Conservation (phyloP, 495 filamentous ascomycete species). For the Xylaria nigripes region DNA sequence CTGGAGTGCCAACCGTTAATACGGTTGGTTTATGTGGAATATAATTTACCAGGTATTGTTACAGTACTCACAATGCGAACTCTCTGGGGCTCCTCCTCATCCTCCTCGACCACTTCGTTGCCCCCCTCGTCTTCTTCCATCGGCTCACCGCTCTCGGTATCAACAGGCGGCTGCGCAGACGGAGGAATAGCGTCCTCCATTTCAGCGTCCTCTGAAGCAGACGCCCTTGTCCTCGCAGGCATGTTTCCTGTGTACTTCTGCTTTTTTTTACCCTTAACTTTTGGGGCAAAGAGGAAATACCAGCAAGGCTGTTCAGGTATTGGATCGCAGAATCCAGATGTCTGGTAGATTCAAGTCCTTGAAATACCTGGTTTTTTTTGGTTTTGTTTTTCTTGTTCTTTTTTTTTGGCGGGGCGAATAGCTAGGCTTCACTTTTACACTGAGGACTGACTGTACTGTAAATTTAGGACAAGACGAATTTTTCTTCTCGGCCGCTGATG, state of each 20-base stretch:
- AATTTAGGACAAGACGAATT: too few relatives aligned
- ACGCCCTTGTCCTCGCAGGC: constrained; percentile 28
- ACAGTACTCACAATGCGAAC: constrained; percentile 47
- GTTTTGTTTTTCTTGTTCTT: too few relatives aligned
- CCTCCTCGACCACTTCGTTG: constrained; percentile 23
- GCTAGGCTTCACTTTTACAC: too few relatives aligned
- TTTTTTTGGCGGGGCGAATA: too few relatives aligned
- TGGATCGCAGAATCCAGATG: too few relatives aligned
- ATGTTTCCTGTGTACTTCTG: constrained; percentile 11
- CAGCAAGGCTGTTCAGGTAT: too few relatives aligned
- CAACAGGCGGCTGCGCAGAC: constrained; percentile 19
- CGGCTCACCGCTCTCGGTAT: constrained; percentile 30
- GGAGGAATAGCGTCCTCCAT: constrained; percentile 47
- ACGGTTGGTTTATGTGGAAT: neutral
- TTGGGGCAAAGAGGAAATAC: too few relatives aligned
- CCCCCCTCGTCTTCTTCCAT: constrained; percentile 36
- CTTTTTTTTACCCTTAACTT: too few relatives aligned
- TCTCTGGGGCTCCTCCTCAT: constrained; percentile 41
- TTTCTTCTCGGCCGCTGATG: neutral
- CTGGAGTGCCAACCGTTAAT: constrained; percentile 30
- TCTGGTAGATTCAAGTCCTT: too few relatives aligned
- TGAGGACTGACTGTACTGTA: too few relatives aligned
- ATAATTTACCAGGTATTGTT: neutral
- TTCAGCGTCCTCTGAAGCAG: constrained; percentile 28
- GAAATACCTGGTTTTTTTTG: too few relatives aligned